Evolutionary conservation across 2,329 filamentous ascomycete genomes (phyloP).

Genomic region (Fusarium pseudonygamai): DNA sequence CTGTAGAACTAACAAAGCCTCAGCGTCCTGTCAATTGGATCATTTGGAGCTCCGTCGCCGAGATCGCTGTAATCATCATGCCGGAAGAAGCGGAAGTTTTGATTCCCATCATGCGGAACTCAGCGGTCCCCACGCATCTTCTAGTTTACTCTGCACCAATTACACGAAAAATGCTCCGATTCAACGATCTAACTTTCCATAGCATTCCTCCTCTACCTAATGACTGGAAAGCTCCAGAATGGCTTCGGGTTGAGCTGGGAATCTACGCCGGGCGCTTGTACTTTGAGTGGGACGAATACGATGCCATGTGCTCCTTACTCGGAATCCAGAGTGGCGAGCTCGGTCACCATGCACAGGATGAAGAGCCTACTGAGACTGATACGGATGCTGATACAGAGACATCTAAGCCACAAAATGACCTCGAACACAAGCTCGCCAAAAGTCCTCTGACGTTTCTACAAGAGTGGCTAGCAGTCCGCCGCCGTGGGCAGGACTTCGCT

Average conservation of each 20-base stretch:
- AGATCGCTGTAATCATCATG: slow-evolving; percentile 64
- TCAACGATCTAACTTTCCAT: slow-evolving; percentile 65
- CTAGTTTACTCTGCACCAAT: slow-evolving; percentile 66
- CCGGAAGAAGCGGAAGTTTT: slow-evolving; percentile 69
- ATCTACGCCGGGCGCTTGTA: slow-evolving; percentile 70
- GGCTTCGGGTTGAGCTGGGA: slow-evolving; percentile 67
- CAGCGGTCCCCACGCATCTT: slow-evolving; percentile 44
- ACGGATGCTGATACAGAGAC: neutral
- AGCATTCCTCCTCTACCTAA: slow-evolving; percentile 59
- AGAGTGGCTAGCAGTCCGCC: slow-evolving; percentile 65
- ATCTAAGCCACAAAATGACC: neutral
- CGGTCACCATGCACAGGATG: neutral
- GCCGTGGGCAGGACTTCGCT: slow-evolving; percentile 65
- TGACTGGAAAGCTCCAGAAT: slow-evolving; percentile 57
- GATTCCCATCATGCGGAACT: slow-evolving; percentile 54
- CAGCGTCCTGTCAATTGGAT: slow-evolving; percentile 67
- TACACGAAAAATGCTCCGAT: slow-evolving; percentile 61
- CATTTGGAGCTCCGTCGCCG: slow-evolving; percentile 58
- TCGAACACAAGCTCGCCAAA: slow-evolving; percentile 14
- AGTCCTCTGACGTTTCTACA: slow-evolving; percentile 59
- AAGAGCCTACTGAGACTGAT: neutral
- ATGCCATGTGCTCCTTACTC: slow-evolving; percentile 46
- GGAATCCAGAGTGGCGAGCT: slow-evolving; percentile 35
- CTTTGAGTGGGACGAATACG: slow-evolving; percentile 61
- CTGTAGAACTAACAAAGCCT: slow-evolving; percentile 15